These are phyloP conservation scores for Umbellularia californica DNA, from an alignment of 164 flowering plant genomes.

Conservation along the genomic window DNA sequence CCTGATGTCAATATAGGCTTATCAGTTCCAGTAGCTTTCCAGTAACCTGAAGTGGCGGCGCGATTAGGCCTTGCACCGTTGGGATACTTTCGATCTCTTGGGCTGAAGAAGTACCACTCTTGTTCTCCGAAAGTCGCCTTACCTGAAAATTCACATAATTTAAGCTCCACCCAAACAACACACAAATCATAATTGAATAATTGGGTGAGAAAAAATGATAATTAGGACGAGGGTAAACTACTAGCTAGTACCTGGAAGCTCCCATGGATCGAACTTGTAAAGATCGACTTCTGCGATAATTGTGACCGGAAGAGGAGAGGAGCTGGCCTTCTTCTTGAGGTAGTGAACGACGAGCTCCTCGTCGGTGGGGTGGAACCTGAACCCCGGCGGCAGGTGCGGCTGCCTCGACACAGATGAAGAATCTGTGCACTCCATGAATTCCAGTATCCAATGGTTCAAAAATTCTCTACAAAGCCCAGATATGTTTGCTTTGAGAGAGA, in stretches of 20 bases:
- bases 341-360: constrained; percentile 85
- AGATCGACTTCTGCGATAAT: constrained; percentile 78
- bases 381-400: constrained; percentile 80
- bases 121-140: constrained; percentile 85
- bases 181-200: no score
- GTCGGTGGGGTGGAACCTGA: constrained; percentile 77
- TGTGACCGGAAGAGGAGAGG: constrained; percentile 61
- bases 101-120: constrained; percentile 94
- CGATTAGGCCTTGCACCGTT: constrained; percentile 87
- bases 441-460: neutral
- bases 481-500: neutral
- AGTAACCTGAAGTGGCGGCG: constrained; percentile 88
- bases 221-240: no score
- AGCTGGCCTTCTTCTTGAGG: constrained; percentile 58
- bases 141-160: constrained; percentile 28
- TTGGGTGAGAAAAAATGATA: no score
- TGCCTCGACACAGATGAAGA: constrained; percentile 48
- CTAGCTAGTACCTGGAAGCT: constrained; percentile 53
- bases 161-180: no score
- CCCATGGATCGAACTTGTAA: constrained; percentile 89
- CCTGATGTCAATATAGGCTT: constrained; percentile 66
- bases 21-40: constrained; percentile 98
- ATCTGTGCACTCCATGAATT: constrained; percentile 48
- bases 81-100: constrained; percentile 85
- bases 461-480: neutral